Percentiles rank a stretch among this genome's conserved stretches.
phyloP scores from a whole-genome alignment of 352 stramenopile species.

The Phytopythium ostracodes region DNA sequence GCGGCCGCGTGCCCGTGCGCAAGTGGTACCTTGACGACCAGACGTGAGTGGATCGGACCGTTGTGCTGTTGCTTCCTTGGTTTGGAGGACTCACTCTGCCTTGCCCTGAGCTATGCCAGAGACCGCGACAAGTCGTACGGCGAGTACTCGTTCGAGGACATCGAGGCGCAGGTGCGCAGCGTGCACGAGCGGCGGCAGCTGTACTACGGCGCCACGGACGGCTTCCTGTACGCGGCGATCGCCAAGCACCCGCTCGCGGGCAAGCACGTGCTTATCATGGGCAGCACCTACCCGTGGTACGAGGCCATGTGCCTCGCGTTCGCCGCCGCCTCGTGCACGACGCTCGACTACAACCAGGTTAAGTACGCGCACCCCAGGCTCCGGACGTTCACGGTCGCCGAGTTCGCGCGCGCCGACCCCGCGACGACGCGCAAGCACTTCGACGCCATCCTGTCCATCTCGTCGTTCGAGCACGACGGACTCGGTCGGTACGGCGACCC shows the following conservation, averaged over 20 bases:
- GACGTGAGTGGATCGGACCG: constrained; percentile 13
- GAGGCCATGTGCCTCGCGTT: constrained; percentile 30
- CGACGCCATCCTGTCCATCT: constrained; percentile 30
- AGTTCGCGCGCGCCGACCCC: constrained; percentile 16
- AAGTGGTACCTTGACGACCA: constrained; percentile 50
- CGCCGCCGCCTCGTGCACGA: constrained; percentile 32
- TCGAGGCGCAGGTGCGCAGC: constrained; percentile 20
- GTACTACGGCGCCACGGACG: constrained; percentile 28
- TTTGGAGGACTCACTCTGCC: background rate
- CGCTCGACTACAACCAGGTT: constrained; percentile 30
- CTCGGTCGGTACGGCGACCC: constrained; percentile 67
- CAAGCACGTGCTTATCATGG: constrained; percentile 36
- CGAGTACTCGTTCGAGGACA: constrained; percentile 18
- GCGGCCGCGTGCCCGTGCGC: constrained; percentile 23
- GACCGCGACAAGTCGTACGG: constrained; percentile 23
- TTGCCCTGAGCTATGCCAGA: background rate
- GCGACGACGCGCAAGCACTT: constrained; percentile 17
- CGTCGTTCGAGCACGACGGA: constrained; percentile 64
- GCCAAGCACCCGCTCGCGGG: constrained; percentile 20
- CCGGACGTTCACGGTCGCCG: constrained; percentile 26
- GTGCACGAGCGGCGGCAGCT: constrained; percentile 11
- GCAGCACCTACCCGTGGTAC: constrained; percentile 35
- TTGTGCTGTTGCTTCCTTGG: background rate
- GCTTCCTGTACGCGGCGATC: constrained; percentile 18
- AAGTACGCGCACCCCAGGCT: constrained; percentile 29